These are phyloP conservation scores for Syzygium oleosum DNA, from an alignment of 345 rosid genomes.

Conservation along the genomic window DNA sequence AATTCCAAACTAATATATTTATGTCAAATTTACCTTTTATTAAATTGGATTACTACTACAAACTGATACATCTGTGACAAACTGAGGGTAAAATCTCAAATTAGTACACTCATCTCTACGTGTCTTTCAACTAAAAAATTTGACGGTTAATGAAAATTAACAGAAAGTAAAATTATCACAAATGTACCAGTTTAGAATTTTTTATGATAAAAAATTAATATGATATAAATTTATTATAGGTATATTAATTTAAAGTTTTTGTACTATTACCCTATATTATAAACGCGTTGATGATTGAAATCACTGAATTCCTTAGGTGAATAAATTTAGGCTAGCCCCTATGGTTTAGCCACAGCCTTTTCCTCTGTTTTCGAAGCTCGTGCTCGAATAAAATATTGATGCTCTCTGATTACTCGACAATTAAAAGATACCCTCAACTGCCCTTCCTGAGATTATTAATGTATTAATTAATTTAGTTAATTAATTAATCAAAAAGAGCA, in stretches of 20 bases:
- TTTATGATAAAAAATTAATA: too few species aligned
- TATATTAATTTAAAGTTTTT: rapidly evolving
- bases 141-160: too few species aligned
- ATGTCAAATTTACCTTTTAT: too few species aligned
- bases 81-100: too few species aligned
- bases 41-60: too few species aligned
- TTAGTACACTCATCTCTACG: too few species aligned
- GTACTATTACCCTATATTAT: background rate
- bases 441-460: background rate
- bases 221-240: rapidly evolving
- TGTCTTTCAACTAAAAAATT: too few species aligned
- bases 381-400: background rate
- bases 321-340: background rate
- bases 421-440: background rate
- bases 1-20: rapidly evolving
- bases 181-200: rapidly evolving
- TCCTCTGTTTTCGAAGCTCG: background rate
- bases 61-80: too few species aligned
- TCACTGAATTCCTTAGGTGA: background rate
- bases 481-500: background rate
- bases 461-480: background rate
- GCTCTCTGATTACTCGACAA: background rate
- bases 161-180: too few species aligned
- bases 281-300: background rate
- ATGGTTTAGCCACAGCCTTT: background rate